A percentile compares a stretch with the other conserved stretches of the same genome.
These are phyloP conservation scores for Scleroderma bovista DNA, from an alignment of 768 basidiomycete species.

Conservation along the genomic window DNA sequence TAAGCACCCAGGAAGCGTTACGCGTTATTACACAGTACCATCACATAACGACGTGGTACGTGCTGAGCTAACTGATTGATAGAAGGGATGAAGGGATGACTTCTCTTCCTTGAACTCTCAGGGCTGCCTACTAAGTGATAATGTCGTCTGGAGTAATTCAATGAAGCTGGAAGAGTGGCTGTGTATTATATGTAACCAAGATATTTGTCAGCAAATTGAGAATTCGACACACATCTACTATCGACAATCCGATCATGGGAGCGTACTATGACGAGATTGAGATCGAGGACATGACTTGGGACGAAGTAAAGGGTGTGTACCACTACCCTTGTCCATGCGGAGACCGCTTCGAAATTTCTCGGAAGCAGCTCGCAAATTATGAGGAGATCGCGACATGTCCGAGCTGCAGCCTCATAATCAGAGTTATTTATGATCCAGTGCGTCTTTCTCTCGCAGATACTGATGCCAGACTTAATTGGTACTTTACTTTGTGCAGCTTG, in stretches of 20 bases:
- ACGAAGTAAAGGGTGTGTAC: conserved; percentile 72
- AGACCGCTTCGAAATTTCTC: conserved; percentile 94
- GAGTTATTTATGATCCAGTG: conserved; percentile 94
- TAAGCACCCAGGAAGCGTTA: background rate
- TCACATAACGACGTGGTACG: too few relatives aligned
- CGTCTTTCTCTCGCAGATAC: conserved; percentile 26
- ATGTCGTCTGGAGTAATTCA: too few relatives aligned
- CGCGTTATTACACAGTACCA: too few relatives aligned
- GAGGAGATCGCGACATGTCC: conserved; percentile 97
- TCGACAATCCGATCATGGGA: conserved; percentile 45
- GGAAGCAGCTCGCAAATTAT: conserved; percentile 75
- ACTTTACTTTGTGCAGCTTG: conserved; percentile 45
- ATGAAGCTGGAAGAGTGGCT: too few relatives aligned
- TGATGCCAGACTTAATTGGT: conserved; percentile 4
- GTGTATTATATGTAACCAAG: background rate
- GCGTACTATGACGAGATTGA: conserved; percentile 96
- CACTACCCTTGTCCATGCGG: conserved; percentile 99
- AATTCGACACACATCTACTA: too few relatives aligned
- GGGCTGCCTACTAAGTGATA: too few relatives aligned
- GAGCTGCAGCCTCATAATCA: conserved; percentile 88
- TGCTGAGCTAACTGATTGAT: too few relatives aligned
- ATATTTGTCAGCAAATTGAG: background rate
- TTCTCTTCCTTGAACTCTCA: too few relatives aligned
- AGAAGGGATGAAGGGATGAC: too few relatives aligned
- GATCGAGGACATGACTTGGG: conserved; percentile 96